Percentiles rank a stretch among this genome's conserved stretches.
Evolutionary conservation across 495 filamentous ascomycete species (phyloP).

Genomic region (Glarea lozoyensis): DNA sequence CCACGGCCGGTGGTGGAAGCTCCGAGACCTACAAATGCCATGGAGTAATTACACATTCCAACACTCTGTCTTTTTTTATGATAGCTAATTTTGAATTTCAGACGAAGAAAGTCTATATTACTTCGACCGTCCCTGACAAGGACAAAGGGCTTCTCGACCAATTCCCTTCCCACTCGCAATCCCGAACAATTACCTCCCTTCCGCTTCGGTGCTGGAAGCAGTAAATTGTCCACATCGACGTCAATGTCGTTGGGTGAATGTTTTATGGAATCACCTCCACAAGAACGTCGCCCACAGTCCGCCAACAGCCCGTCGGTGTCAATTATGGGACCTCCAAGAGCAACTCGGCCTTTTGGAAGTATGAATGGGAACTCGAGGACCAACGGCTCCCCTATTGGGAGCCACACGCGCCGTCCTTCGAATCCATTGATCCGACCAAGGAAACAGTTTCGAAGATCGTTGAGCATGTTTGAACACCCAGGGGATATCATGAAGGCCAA

Average conservation of each 20-base stretch:
- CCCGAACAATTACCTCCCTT: conserved; percentile 64
- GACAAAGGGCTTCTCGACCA: conserved; percentile 48
- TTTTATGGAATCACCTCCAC: conserved; percentile 70
- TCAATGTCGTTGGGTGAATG: conserved; percentile 67
- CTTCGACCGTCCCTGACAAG: conserved; percentile 53
- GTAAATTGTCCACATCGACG: conserved; percentile 39
- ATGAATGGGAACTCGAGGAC: conserved; percentile 15
- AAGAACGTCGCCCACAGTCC: conserved; percentile 51
- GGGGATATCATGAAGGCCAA: conserved; percentile 72
- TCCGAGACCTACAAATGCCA: conserved; percentile 29
- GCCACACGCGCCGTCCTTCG: conserved; percentile 41
- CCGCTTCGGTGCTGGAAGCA: conserved; percentile 58
- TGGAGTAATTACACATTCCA: conserved; percentile 32
- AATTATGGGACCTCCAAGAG: conserved; percentile 15
- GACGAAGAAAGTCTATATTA: conserved; percentile 50
- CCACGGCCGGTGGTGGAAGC: conserved; percentile 45
- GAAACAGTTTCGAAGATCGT: conserved; percentile 80
- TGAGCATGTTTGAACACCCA: conserved; percentile 95
- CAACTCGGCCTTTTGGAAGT: conserved; percentile 17
- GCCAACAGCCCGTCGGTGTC: conserved; percentile 44
- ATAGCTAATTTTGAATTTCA: conserved; percentile 24
- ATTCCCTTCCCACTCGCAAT: conserved; percentile 33
- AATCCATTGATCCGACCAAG: conserved; percentile 68
- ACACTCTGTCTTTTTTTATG: not conserved
- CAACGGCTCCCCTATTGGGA: conserved; percentile 22